Base-by-base conservation (phyloP, 345 rosid genomes). In the Pugionium dolabratum region DNA sequence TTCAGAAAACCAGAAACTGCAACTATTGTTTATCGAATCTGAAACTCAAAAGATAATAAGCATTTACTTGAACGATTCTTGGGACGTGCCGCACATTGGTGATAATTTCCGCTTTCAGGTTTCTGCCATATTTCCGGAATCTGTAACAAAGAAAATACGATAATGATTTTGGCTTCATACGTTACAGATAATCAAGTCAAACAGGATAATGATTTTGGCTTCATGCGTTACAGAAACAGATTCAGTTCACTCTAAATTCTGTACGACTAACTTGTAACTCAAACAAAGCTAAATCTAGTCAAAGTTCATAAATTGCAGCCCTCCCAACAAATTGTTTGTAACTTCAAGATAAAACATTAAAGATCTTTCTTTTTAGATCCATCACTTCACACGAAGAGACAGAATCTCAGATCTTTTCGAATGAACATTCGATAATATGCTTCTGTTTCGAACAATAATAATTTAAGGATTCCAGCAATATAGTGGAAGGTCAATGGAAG, bases 81-180 rank as follows among this genome's bases (percentile, higher is more conserved):
- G 0, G 93, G 84, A 57, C 95, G 83, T 68, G 81, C 34, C 57
- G 79, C 80, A 75, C 99, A 94, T 58, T 82, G 82, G 28, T 76
- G 70, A 58, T 67, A 84, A 60, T 62, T 73, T 33, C 87, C 83
- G 7, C 88, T 83, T 66, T 84, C 80, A 4, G 99, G 95, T 75
- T 87, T 94, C 89, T 76, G 85, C 99, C 97, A 90, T 64, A 88
- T 88, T 67, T 90, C 87, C 32, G 87, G 91, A 59, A 76, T 79
- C 99, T 94, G 79, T 57, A 53, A 28, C 50, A 60, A 32, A 1
- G 32, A 54, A 18, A 18, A 18, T 18, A 18, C 18, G 18, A 18
- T 0, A 18, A 18, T 18, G 18, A 18, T 18, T 18, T 18, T 18
- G 18, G 18, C 18, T 18, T 18, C 18, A 18, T 18, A 18, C 18